These are phyloP conservation scores for Aspergillus sp. DNA, from an alignment of 2,329 filamentous ascomycete genomes.

Conservation along the genomic window DNA sequence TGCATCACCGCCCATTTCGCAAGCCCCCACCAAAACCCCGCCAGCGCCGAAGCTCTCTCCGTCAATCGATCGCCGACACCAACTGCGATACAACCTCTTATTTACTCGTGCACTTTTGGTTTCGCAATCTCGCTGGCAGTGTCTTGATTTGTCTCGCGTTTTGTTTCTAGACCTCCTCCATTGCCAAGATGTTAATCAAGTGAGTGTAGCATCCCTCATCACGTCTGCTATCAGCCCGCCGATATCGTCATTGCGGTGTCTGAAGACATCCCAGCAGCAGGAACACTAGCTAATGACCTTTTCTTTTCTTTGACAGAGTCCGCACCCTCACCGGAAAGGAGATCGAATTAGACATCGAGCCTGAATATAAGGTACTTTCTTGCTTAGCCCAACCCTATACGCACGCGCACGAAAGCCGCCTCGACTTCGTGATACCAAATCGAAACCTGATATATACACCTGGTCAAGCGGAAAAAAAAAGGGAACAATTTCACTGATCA, in stretches of 20 bases:
- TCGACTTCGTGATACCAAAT: too few relatives aligned
- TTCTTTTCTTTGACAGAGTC: constrained; percentile 53
- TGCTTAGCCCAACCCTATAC: neutral
- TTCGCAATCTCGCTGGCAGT: neutral
- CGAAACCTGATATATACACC: neutral
- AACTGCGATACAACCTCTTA: constrained; percentile 7
- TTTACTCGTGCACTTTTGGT: neutral
- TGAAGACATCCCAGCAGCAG: too few relatives aligned
- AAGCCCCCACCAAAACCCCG: constrained; percentile 26
- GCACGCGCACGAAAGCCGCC: too few relatives aligned
- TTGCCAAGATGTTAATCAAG: constrained; percentile 45
- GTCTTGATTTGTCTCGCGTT: neutral
- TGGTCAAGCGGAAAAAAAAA: neutral
- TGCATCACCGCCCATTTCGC: too few relatives aligned
- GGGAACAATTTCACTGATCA: too few relatives aligned
- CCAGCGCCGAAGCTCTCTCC: constrained; percentile 16
- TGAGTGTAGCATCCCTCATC: constrained; percentile 18
- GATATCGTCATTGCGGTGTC: neutral
- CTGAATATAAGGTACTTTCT: constrained; percentile 68
- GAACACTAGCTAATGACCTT: constrained; percentile 5
- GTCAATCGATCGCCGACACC: constrained; percentile 6
- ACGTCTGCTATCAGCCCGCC: too few relatives aligned
- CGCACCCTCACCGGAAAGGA: constrained; percentile 97
- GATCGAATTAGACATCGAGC: constrained; percentile 96
- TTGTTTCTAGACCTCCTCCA: neutral